Base-by-base conservation (phyloP, 306 rosid genomes). In the Castanopsis chinensis region DNA sequence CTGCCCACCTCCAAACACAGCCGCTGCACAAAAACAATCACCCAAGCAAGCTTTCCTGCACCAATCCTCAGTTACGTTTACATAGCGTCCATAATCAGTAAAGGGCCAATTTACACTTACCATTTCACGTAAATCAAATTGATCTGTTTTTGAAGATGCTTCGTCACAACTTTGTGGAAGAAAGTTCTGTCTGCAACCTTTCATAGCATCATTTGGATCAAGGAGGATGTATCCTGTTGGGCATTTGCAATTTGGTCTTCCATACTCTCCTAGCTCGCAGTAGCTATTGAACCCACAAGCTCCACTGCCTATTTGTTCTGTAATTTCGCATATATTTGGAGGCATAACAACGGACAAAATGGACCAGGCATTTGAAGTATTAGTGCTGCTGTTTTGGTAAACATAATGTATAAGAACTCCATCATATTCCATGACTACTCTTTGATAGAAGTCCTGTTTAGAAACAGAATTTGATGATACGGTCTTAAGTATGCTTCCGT, bases 341-440 rank as follows among this genome's bases (percentile, higher is more conserved):
- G 71, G 71, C 37, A 1, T 8, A 45, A 6, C 30, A 1, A n/a
- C n/a, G 14, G 2, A 51, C 5, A 5, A 30, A 27, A 0, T 41
- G 69, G 35, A 12, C 35, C 19, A 72, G 0, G 0, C 3, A 10
- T 45, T 45, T 45, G 52, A 45, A 11, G 52, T 11, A 0, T 49
- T 54, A 35, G 49, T 19, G 4, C 3, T 0, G 28, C 1, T 4
- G 19, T 19, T 90, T n/a, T 82, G 92, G 59, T 86, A 79, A 8
- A 55, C 59, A 69, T 85, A 90, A 14, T 80, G 87, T 8, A 87
- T 83, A 61, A 93, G 76, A 84, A 90, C 85, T 71, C 97, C 98
- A 76, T 74, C 72, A 68, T 64, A 43, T 27, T 93, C 98, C 45
- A 91, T 83, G 52, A 88, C 74, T 2, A 89, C 97, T 83, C 90